Base-by-base conservation (phyloP, 768 basidiomycete species). In the Kwoniella shandongensis region DNA sequence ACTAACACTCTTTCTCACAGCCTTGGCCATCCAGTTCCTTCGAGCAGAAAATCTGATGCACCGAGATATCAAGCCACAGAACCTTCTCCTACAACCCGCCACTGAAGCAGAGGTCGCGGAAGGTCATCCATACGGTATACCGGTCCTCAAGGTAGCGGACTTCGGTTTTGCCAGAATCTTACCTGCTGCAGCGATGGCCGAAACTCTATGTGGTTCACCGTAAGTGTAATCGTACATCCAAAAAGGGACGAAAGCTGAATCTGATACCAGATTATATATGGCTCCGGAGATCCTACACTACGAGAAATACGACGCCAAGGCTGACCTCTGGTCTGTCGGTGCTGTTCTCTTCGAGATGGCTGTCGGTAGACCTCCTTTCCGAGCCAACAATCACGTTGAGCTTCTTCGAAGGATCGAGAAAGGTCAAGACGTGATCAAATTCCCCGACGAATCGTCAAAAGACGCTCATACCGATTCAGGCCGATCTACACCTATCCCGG, bases 181-280 rank as follows among this genome's bases (percentile, higher is more conserved):
- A 1, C 92, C 93, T 0, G 88, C 87, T 30, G 85, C 89, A 6
- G 88, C 91, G 83, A 85, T 98, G 84, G 96, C 94, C 17, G 96
- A 98, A 78, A 99, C 96, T 4, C 80, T 99, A 1, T 99, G 96
- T 74, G 94, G 96, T 2, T 96, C 92, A 12, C 96, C 94, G 86
- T 93, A 73, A 78, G 90, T 83, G 30, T 11, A 20, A 20, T 29
- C 29, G 8, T 54, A 17, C 7, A 47, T 42, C 10, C 12, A 13
- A 17, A 23, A 4, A 44, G 23, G 15, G 8, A 42, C 39, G 40
- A 30, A 26, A 29, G 40, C 42, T 45, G 2, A 35, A 41, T 6
- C 29, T 20, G 13, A 5, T 54, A n/a, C 20, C 38, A 92, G 91
- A 45, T 78, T 99, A 27, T 99, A 99, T 79, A 99, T 98, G 96